Evolutionary conservation across 1,284 basidiomycete species (phyloP), one percentile per base, ranked within the genome.

Genomic region (Pseudomicrostroma phylloplanum): DNA sequence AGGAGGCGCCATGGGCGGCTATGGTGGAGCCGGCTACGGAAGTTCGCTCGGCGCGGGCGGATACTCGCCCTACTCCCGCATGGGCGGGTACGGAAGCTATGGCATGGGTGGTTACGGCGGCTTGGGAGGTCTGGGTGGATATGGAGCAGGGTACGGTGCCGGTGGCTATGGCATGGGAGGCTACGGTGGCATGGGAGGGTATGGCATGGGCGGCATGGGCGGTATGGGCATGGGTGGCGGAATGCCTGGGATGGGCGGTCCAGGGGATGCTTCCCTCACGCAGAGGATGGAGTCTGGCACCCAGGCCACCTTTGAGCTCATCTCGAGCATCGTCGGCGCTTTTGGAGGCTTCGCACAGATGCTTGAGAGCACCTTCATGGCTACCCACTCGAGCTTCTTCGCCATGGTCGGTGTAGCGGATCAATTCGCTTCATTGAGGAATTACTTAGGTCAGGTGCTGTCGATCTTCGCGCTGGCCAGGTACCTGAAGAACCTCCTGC

Each of bases 361-460:
- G 87, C 87, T 99, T 71, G 94, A 98, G 80, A 89, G 87, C 49
- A 98, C 96, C 2, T 98, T 96, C 81, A 92, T 97, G 89, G 96
- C 96, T 2, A 99, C 96, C 0, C 96, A 99, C 81, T 92, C 90
- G 3, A 89, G 87, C 51, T 98, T 99, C 83, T 98, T 97, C 80
- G 94, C 94, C 64, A 96, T 99, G 90, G 92, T 97, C 60, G 92
- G 92, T 65, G 93, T 98, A 30, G 86, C 93, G 46, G 94, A 99
- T 77, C 96, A 98, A 79, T 89, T 99, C 74, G 88, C 88, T 8
- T 88, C 90, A 70, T 85, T 97, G 53, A 86, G 92, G 58, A 90
- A 92, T 71, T 93, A 92, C 30, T 85, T 98, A 13, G 92, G 92
- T 41, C 91, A 93, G 77, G 91, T 98, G 0, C 84, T 97, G 1